Evolutionary conservation across 257 asterid genomes (phyloP).

Genomic region (Anisodus tanguticus): DNA sequence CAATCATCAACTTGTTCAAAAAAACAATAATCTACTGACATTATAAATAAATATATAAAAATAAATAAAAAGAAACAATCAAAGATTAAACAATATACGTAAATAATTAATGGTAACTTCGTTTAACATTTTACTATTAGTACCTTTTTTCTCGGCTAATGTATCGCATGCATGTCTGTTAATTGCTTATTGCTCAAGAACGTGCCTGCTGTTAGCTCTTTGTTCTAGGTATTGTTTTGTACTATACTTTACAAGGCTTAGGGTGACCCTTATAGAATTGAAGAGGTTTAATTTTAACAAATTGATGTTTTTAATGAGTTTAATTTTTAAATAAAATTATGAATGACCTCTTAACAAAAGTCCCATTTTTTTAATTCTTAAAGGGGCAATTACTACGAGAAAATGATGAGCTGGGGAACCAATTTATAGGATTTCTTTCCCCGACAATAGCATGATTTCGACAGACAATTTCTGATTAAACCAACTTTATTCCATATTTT

Average conservation of each 20-base stretch:
- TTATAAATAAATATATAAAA: too few relatives aligned
- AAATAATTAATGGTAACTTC: not conserved
- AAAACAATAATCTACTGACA: not conserved
- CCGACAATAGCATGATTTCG: constrained; percentile 39
- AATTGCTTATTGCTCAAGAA: not conserved
- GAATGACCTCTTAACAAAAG: not conserved
- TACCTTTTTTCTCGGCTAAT: not conserved
- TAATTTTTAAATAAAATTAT: not conserved
- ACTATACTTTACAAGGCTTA: not conserved
- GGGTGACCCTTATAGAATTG: not conserved
- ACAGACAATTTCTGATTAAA: constrained; percentile 34
- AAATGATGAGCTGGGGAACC: not conserved
- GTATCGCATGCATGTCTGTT: constrained; percentile 23
- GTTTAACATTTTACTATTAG: not conserved
- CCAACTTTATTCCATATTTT: constrained; percentile 34
- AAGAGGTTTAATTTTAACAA: not conserved
- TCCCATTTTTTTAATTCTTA: not conserved
- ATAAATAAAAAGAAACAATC: too few relatives aligned
- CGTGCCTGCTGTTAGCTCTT: constrained; percentile 1
- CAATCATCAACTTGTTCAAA: not conserved
- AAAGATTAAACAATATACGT: not conserved
- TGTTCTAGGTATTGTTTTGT: not conserved
- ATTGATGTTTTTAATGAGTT: not conserved
- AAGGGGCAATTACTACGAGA: not conserved
- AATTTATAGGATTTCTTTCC: constrained; percentile 11